Evolutionary conservation across 31 red algal species (phyloP), one percentile per base, ranked within the genome.

Genomic region (Odonthalia washingtoniensis): DNA sequence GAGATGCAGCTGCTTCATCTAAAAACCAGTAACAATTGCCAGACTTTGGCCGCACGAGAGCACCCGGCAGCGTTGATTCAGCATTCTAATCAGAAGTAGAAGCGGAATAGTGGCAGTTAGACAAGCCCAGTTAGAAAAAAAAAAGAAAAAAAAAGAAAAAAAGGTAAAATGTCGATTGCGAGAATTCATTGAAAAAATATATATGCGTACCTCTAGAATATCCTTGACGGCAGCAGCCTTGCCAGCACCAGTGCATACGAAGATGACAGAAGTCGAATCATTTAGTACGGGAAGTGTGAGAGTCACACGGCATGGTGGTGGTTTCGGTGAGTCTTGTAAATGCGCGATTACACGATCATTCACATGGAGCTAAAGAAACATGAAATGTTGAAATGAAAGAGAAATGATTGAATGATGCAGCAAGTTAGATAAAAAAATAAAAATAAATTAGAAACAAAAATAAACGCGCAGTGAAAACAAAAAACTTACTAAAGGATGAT

Each of bases 241-340:
- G 39, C 82, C 69, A 42, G 67, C 49, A n/a, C 96, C 96, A 1
- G 92, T 91, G 12, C 79, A 82, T 14, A 98, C 89, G 60, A 98
- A 98, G 36, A 91, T 79, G 45, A 73, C 78, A 5, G 69, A 77
- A 37, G 70, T 65, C 3, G 89, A 93, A 14, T 80, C 81, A 68
- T 98, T 92, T 14, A 98, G 17, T 39, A 89, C 82, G 31, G 89
- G 74, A 9, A 90, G 70, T 5, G 92, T 98, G 38, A 98, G 93
- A 1, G 96, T 98, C 45, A 98, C 90, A 0, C 96, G 78, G 32
- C 65, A 38, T 6, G 93, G 89, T 34, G 96, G 96, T 17, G 96
- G 93, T 36, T 98, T 98, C 2, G 96, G 96, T n/a, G 96, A 95
- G 68, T 95, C 91, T 39, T 33, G 42, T 14, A 94, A 91, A 0